Evolutionary conservation across 2,329 filamentous ascomycete genomes (phyloP).

Genomic region (Hypoxylon sp.): DNA sequence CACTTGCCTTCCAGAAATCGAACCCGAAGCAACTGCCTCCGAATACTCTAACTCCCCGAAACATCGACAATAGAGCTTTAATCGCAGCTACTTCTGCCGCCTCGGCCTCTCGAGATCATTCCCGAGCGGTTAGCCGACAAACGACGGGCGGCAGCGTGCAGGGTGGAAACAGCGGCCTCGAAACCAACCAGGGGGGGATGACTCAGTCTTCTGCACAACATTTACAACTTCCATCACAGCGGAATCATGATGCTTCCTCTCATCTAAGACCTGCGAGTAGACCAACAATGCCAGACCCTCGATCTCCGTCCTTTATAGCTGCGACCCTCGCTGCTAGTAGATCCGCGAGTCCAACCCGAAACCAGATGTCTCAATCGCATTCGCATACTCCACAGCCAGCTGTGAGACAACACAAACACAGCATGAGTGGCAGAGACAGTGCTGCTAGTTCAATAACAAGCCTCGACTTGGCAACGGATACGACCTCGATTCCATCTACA

Average conservation of each 20-base stretch:
- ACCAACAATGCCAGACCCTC: conserved; percentile 54
- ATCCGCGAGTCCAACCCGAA: conserved; percentile 66
- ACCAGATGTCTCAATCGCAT: conserved; percentile 48
- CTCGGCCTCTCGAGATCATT: conserved; percentile 55
- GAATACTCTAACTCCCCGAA: conserved; percentile 30
- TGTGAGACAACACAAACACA: conserved; percentile 47
- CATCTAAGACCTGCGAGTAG: conserved; percentile 39
- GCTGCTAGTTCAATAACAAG: conserved; percentile 50
- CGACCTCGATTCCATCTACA: conserved; percentile 71
- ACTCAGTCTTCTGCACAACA: conserved; percentile 48
- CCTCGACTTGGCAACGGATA: conserved; percentile 61
- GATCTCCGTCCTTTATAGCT: conserved; percentile 72
- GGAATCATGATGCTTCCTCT: conserved; percentile 28
- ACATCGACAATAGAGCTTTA: conserved; percentile 57
- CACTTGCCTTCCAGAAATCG: conserved; percentile 65
- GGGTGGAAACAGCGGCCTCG: conserved; percentile 36
- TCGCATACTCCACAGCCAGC: conserved; percentile 43
- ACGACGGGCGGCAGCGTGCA: conserved; percentile 56
- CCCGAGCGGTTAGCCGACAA: conserved; percentile 53
- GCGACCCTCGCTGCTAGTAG: conserved; percentile 73
- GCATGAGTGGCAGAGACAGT: conserved; percentile 51
- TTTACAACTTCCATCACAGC: conserved; percentile 26
- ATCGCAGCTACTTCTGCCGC: conserved; percentile 62
- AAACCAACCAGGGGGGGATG: conserved; percentile 41
- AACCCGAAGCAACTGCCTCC: conserved; percentile 36